phyloP scores from a whole-genome alignment of 176 grass and related monocot species.

The Oropetium thomaeum region DNA sequence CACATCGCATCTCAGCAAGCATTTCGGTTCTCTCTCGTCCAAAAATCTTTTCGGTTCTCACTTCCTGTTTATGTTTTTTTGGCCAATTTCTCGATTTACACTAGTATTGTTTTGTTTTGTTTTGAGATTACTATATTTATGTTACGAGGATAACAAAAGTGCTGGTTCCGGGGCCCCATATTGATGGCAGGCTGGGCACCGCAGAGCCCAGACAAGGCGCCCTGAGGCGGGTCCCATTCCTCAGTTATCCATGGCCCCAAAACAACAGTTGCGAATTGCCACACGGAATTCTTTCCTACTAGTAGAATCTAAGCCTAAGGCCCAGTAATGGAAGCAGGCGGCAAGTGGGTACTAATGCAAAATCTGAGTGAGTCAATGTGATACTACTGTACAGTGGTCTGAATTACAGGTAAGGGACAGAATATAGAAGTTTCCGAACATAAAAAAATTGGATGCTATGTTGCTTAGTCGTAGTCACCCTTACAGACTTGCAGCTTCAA shows the following conservation, averaged over 20 bases:
- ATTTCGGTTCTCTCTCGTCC: too few species aligned
- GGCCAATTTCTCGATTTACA: too few species aligned
- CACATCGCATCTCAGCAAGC: too few species aligned
- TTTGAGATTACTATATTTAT: too few species aligned
- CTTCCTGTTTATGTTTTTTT: too few species aligned
- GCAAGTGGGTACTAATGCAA: neutral
- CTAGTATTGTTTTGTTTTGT: too few species aligned
- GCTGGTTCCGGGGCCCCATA: neutral
- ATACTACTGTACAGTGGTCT: neutral
- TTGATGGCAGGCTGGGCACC: too few species aligned
- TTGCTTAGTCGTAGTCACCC: constrained; percentile 21
- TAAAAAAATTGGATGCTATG: constrained; percentile 24
- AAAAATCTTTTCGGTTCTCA: too few species aligned
- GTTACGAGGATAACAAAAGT: too few species aligned
- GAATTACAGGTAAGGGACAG: neutral
- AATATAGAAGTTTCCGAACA: constrained; percentile 10
- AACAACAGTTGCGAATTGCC: neutral
- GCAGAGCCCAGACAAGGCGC: too few species aligned
- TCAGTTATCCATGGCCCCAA: neutral
- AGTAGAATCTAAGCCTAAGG: neutral
- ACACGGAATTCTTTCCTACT: too few species aligned
- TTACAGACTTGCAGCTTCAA: constrained; percentile 20
- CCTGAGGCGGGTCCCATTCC: too few species aligned
- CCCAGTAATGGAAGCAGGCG: neutral
- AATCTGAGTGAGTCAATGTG: neutral